Evolutionary conservation across 352 stramenopile genomes (phyloP), one percentile per base, ranked within the genome.

Genomic region (Phytophthora tentaculata): DNA sequence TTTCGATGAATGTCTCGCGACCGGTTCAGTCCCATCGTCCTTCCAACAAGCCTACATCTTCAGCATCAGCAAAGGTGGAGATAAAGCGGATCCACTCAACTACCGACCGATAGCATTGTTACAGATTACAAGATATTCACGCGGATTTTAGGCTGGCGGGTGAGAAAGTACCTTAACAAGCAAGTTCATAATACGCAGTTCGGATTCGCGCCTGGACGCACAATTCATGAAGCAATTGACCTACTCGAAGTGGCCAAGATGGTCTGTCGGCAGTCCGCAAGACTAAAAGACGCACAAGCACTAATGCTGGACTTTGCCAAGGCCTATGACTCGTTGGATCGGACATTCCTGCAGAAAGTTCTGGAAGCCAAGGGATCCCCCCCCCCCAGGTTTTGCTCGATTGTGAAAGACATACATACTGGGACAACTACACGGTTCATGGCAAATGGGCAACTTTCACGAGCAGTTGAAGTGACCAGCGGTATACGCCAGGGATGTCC

Each of bases 221-320:
- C 17, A 10, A 49, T 49, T 24, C 20, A 3, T 10, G 1, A 3
- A 49, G 13, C 43, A 2, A 49, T 49, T 10, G 43, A 49, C 12
- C 17, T 49, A 4, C 23, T 60, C 3, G 54, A 70, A 16, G 62
- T 48, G 5, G 48, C 54, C 0, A 59, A 64, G 23, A 1, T 1
- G 14, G 1, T 10, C 3, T 64, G 41, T 17, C 12, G 35, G 8
- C 1, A 8, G 0, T 12, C 5, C 0, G 5, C 17, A 4, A 13
- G 26, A 1, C 14, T 52, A 0, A 43, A 14, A 3, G 14, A 43
- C 0, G 61, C 62, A 0, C 32, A 58, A 32, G 62, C 45, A 3
- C 16, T 70, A 3, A 10, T 70, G 1, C 12, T 64, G 6, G 62
- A 64, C 19, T 64, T 64, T 17, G 49, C 39, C 0, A 60, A 70